Conservation (phyloP, 345 rosid genomes). For the Raphanus sativus region DNA sequence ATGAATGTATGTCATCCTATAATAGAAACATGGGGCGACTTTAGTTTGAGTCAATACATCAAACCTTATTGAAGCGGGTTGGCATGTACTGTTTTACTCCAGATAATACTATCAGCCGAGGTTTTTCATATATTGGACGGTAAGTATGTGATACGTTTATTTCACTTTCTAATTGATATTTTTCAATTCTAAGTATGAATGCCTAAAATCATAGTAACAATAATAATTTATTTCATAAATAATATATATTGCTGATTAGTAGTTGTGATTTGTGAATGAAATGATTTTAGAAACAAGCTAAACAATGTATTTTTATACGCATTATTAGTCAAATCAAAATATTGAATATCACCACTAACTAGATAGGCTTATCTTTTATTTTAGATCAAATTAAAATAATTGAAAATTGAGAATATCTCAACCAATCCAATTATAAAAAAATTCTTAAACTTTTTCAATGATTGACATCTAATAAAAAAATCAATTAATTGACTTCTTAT, state of each 20-base stretch:
- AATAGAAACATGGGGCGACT: too few relatives aligned
- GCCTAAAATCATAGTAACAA: not conserved
- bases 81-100: too few relatives aligned
- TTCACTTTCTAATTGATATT: not conserved
- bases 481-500: too few relatives aligned
- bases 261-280: not conserved
- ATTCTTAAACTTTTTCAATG: too few relatives aligned
- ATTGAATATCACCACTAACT: not conserved
- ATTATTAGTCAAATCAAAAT: not conserved
- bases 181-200: not conserved
- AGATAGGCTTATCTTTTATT: not conserved
- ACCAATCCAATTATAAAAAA: too few relatives aligned
- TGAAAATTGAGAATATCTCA: too few relatives aligned
- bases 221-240: not conserved
- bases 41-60: too few relatives aligned
- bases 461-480: too few relatives aligned
- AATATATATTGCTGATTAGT: not conserved
- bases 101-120: too few relatives aligned
- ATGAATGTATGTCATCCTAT: not conserved
- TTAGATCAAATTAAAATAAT: too few relatives aligned
- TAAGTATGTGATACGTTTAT: not conserved
- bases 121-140: not conserved
- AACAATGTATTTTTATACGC: not conserved
- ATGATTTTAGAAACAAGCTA: not conserved
- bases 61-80: too few relatives aligned